phyloP scores from a whole-genome alignment of 306 rosid genomes.

The Glycyrrhiza uralensis region DNA sequence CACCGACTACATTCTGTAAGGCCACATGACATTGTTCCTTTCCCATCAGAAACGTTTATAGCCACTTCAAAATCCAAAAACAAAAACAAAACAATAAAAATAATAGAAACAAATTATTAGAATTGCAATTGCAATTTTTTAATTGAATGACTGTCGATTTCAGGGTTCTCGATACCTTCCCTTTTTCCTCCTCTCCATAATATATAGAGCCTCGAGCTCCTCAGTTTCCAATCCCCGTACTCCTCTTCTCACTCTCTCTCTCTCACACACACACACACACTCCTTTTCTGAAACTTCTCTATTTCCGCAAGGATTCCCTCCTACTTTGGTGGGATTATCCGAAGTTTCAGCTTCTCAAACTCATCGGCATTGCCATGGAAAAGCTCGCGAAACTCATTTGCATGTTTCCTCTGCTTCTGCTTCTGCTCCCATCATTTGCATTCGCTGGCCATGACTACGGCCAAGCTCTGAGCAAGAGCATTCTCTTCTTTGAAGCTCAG shows the following conservation, averaged over 20 bases:
- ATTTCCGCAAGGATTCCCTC: background rate
- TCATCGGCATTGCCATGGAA: conserved; percentile 56
- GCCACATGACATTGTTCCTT: conserved; percentile 75
- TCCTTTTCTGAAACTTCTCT: background rate
- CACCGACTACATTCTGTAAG: conserved; percentile 65
- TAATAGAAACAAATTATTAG: background rate
- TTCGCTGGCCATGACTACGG: conserved; percentile 77
- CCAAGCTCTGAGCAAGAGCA: conserved; percentile 79
- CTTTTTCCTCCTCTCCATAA: conserved; percentile 29
- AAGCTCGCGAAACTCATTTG: conserved; percentile 36
- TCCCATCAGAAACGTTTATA: conserved; percentile 43
- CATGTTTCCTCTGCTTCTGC: conserved; percentile 41
- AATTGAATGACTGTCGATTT: conserved; percentile 28
- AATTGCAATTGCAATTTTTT: background rate
- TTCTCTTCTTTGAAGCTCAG: conserved; percentile 96
- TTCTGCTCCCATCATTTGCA: conserved; percentile 39
- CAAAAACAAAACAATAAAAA: background rate
- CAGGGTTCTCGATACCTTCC: conserved; percentile 39
- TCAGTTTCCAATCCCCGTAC: conserved; percentile 44
- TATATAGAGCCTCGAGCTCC: conserved; percentile 59
- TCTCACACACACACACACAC: background rate
- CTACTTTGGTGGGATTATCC: conserved; percentile 32
- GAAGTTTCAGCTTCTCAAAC: conserved; percentile 37
- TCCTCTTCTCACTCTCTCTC: background rate
- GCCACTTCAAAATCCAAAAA: conserved; percentile 37